Evolutionary conservation across 2,329 filamentous ascomycete genomes (phyloP).

Genomic region (Parascedosporium putredinis): DNA sequence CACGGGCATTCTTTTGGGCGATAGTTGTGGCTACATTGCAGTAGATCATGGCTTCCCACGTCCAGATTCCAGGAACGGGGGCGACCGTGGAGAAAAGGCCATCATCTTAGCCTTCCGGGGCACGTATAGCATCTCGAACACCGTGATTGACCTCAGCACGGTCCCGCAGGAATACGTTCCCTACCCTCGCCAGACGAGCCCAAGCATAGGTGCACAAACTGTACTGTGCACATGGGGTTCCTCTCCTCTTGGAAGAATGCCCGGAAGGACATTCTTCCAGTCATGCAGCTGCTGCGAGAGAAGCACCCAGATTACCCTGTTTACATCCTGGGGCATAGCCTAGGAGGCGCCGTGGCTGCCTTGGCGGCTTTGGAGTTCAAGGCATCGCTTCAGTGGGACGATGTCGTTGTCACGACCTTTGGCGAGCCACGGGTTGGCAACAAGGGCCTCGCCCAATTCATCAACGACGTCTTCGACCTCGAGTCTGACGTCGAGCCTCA

Average conservation of each 20-base stretch:
- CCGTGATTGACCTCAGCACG: constrained; percentile 80
- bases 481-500: constrained; percentile 20
- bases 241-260: constrained; percentile 74
- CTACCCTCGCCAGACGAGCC: constrained; percentile 51
- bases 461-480: constrained; percentile 43
- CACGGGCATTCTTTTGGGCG: constrained; percentile 74
- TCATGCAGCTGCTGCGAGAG: constrained; percentile 47
- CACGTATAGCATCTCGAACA: constrained; percentile 88
- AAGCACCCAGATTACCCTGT: constrained; percentile 62
- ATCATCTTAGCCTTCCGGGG: constrained; percentile 87
- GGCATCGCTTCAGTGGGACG: constrained; percentile 59
- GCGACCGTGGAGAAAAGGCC: constrained; percentile 18
- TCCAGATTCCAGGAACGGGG: constrained; percentile 13
- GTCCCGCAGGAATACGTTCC: constrained; percentile 84
- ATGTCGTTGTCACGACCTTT: constrained; percentile 76
- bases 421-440: constrained; percentile 71
- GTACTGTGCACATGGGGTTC: constrained; percentile 89
- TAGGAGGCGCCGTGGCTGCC: constrained; percentile 85
- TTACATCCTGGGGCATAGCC: constrained; percentile 77
- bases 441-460: constrained; percentile 38
- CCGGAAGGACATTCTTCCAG: constrained; percentile 55
- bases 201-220: constrained; percentile 61
- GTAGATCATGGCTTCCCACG: constrained; percentile 54
- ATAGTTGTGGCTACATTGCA: constrained; percentile 89
- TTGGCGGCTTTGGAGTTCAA: constrained; percentile 76